Evolutionary conservation across 257 asterid species (phyloP).

Genomic region (Solanum pimpinellifolium): DNA sequence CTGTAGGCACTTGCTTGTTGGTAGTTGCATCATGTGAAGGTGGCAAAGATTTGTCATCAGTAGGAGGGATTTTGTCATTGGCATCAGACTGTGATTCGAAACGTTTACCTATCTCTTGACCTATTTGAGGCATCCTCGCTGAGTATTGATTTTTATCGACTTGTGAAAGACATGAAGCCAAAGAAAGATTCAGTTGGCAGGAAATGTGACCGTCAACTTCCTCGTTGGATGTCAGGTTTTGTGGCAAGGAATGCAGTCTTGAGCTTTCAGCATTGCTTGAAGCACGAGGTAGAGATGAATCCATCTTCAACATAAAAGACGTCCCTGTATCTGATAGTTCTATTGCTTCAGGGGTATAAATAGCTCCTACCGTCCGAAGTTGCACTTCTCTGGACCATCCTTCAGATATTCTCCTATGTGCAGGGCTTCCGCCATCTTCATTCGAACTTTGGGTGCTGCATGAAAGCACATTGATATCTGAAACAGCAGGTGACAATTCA

Average conservation of each 20-base stretch:
- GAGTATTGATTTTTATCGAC: slow-evolving; percentile 27
- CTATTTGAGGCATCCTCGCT: slow-evolving; percentile 9
- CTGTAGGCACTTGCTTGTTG: slow-evolving; percentile 30
- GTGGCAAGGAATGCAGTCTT: slow-evolving; percentile 30
- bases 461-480: slow-evolving; percentile 59
- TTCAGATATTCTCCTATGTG: slow-evolving; percentile 26
- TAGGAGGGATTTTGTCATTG: slow-evolving; percentile 2
- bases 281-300: slow-evolving; percentile 31
- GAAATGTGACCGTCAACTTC: slow-evolving; percentile 50
- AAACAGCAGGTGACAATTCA: slow-evolving; percentile 65
- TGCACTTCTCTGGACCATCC: slow-evolving; percentile 36
- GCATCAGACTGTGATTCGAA: slow-evolving; percentile 14
- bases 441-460: slow-evolving; percentile 84
- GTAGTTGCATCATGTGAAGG: slow-evolving; percentile 15
- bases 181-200: slow-evolving; percentile 71
- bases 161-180: slow-evolving; percentile 65
- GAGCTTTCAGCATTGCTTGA: slow-evolving; percentile 27
- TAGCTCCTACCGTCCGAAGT: slow-evolving; percentile 23
- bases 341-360: slow-evolving; percentile 36
- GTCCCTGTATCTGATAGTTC: slow-evolving; percentile 86
- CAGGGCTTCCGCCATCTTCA: slow-evolving; percentile 51
- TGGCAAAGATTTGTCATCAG: slow-evolving; percentile 15
- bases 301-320: slow-evolving; percentile 44
- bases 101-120: slow-evolving; percentile 20
- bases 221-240: slow-evolving; percentile 25